Percentiles rank a stretch among this genome's conserved stretches.
Conservation (phyloP, 495 filamentous ascomycete genomes). For the Acidiella bohemica region DNA sequence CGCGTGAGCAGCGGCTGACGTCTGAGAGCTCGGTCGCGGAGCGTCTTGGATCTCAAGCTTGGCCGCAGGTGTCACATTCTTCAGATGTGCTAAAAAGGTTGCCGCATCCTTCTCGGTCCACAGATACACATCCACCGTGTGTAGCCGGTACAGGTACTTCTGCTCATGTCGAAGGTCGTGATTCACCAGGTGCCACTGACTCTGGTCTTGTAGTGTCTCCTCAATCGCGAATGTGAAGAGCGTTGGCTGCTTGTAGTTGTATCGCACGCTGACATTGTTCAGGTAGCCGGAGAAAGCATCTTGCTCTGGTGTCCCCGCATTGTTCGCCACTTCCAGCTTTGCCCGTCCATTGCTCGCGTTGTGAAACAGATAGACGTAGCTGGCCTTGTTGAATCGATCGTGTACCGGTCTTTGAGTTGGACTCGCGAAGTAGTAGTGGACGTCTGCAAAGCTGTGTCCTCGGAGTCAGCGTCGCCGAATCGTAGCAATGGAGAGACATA, state of each 20-base stretch:
- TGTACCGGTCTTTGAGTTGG: constrained; percentile 51
- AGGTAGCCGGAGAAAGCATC: constrained; percentile 77
- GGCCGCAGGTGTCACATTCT: constrained; percentile 42
- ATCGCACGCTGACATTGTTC: constrained; percentile 43
- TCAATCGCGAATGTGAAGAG: constrained; percentile 65
- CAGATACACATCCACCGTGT: constrained; percentile 82
- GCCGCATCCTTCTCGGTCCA: constrained; percentile 66
- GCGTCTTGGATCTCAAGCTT: constrained; percentile 48
- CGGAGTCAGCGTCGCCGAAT: too few species aligned
- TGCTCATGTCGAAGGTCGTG: constrained; percentile 54
- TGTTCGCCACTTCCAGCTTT: constrained; percentile 75
- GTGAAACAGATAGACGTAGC: constrained; percentile 78
- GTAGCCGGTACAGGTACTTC: constrained; percentile 59
- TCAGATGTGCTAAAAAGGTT: constrained; percentile 53
- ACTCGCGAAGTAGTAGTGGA: constrained; percentile 76
- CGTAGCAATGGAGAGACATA: too few species aligned
- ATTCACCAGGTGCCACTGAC: constrained; percentile 68
- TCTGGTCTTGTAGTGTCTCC: constrained; percentile 28
- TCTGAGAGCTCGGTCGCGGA: constrained; percentile 26
- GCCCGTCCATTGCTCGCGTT: constrained; percentile 52
- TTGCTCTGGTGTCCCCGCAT: constrained; percentile 71
- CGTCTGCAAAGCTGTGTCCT: constrained; percentile 70
- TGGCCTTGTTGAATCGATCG: constrained; percentile 80
- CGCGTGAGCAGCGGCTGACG: too few species aligned
- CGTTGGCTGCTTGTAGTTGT: constrained; percentile 67